Conservation (phyloP, 805 yeast species). For the Kodamaea kaohsiungensis region DNA sequence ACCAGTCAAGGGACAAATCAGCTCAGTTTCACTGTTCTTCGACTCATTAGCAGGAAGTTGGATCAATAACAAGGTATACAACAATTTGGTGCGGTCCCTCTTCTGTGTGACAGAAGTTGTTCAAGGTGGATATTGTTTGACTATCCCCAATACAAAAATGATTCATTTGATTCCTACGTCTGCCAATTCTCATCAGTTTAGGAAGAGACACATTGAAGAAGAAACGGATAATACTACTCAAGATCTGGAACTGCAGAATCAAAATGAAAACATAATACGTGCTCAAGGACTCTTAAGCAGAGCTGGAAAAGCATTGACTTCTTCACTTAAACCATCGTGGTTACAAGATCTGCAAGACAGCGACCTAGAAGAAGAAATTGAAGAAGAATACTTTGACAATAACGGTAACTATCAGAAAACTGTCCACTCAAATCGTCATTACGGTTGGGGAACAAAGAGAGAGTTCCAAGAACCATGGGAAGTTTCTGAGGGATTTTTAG, state of each 20-base stretch:
- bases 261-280: neutral
- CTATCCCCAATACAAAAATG: constrained; percentile 28
- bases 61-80: constrained; percentile 32
- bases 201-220: neutral
- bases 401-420: constrained; percentile 1
- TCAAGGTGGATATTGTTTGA: constrained; percentile 39
- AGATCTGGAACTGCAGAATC: neutral
- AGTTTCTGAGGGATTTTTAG: constrained; percentile 13
- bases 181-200: neutral
- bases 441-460: constrained; percentile 8
- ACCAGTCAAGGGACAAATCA: neutral
- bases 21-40: constrained; percentile 27
- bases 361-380: neutral
- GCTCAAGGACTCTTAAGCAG: neutral
- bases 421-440: neutral
- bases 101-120: constrained; percentile 41
- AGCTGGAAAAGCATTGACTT: neutral
- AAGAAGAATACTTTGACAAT: neutral
- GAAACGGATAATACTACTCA: neutral
- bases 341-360: neutral
- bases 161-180: constrained; percentile 21
- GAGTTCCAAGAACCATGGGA: constrained; percentile 1
- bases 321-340: neutral
- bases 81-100: constrained; percentile 39
- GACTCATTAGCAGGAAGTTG: constrained; percentile 44